These are phyloP conservation scores for Brassica nigra DNA, from an alignment of 345 rosid genomes.

Conservation along the genomic window DNA sequence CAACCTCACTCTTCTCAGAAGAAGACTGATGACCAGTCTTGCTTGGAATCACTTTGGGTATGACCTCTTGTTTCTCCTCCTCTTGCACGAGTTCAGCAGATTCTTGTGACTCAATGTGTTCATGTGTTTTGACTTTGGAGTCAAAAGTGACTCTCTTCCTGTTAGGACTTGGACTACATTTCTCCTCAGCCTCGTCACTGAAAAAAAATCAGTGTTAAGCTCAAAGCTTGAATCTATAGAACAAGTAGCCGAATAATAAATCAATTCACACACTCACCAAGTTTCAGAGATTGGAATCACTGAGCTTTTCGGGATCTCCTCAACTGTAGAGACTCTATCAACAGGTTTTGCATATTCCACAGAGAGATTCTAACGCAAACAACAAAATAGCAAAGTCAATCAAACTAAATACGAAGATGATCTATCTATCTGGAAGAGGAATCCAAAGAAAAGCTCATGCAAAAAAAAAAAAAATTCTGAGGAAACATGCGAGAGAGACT, in stretches of 20 bases:
- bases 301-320: slow-evolving; percentile 37
- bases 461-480: background rate
- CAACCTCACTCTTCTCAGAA: slow-evolving; percentile 51
- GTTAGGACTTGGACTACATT: slow-evolving; percentile 41
- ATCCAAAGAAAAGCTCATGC: background rate
- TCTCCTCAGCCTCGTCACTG: slow-evolving; percentile 53
- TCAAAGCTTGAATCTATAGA: slow-evolving; percentile 2
- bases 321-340: slow-evolving; percentile 38
- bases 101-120: slow-evolving; percentile 52
- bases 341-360: slow-evolving; percentile 27
- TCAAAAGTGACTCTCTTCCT: slow-evolving; percentile 82
- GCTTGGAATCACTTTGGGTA: slow-evolving; percentile 38
- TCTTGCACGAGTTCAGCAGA: slow-evolving; percentile 40
- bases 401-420: background rate
- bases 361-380: slow-evolving; percentile 23
- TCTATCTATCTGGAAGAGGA: background rate
- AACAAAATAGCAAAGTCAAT: slow-evolving; percentile 6
- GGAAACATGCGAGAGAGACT: background rate
- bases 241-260: background rate
- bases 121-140: slow-evolving; percentile 64
- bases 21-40: slow-evolving; percentile 44
- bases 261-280: slow-evolving; percentile 42
- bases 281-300: slow-evolving; percentile 39
- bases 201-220: slow-evolving; percentile 11
- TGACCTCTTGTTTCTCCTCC: slow-evolving; percentile 34